Conservation (phyloP, 371 early-diverging fungal genomes). For the Mycotypha africana region DNA sequence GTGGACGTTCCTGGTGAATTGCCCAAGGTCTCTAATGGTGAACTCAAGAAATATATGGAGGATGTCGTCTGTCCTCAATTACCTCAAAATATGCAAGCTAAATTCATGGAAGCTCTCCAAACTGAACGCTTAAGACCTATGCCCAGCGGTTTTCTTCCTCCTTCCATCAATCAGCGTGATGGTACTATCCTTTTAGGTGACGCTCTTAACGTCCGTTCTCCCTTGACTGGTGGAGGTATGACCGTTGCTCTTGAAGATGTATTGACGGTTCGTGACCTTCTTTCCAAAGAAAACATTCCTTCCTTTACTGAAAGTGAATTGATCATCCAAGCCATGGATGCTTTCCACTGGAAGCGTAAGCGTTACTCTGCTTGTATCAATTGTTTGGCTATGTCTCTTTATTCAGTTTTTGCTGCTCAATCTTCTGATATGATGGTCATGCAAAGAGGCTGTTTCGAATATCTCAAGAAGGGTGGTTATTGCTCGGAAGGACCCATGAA, state of each 20-base stretch:
- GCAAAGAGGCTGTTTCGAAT: conserved; percentile 84
- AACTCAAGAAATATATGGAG: conserved; percentile 59
- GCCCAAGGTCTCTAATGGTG: conserved; percentile 64
- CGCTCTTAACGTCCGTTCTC: conserved; percentile 93
- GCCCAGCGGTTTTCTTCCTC: conserved; percentile 86
- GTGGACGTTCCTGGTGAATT: conserved; percentile 91
- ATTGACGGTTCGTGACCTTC: conserved; percentile 53
- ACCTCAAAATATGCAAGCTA: conserved; percentile 56
- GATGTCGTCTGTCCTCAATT: conserved; percentile 62
- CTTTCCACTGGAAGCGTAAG: conserved; percentile 80
- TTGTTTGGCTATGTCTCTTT: conserved; percentile 85
- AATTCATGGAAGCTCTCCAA: conserved; percentile 67
- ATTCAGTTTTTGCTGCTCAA: conserved; percentile 73
- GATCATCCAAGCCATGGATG: conserved; percentile 53
- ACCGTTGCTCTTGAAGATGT: conserved; percentile 92
- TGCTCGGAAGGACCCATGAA: conserved; percentile 82
- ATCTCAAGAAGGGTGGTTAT: conserved; percentile 78
- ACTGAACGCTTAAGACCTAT: conserved; percentile 77
- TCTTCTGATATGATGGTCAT: conserved; percentile 51
- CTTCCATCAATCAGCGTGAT: conserved; percentile 55
- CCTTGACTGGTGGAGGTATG: conserved; percentile 96
- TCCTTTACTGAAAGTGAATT: conserved; percentile 46
- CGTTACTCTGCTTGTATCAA: conserved; percentile 74
- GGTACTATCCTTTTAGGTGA: conserved; percentile 89
- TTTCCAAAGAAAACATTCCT: conserved; percentile 47